Percentiles rank a stretch among this genome's conserved stretches.
phyloP scores from a whole-genome alignment of 805 yeast genomes.

The Zygotorulaspora chibaensis region DNA sequence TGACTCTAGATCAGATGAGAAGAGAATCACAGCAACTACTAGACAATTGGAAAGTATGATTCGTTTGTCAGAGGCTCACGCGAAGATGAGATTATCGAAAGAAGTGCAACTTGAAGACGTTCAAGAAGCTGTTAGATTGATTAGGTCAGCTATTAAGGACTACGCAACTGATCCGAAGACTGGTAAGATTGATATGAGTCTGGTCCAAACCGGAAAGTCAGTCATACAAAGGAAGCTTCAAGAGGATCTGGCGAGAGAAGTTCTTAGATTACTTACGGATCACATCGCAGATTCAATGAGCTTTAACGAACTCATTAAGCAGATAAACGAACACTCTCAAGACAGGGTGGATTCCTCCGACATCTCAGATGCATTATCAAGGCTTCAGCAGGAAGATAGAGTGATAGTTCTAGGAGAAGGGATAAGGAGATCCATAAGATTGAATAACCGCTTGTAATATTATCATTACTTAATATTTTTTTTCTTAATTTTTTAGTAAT shows the following conservation, averaged over 20 bases:
- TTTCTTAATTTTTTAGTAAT: background rate
- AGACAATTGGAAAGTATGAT: slow-evolving; percentile 96
- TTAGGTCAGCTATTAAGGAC: slow-evolving; percentile 90
- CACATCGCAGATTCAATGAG: slow-evolving; percentile 46
- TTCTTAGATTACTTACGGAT: slow-evolving; percentile 51
- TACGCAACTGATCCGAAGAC: slow-evolving; percentile 98
- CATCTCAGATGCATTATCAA: slow-evolving; percentile 59
- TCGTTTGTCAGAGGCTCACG: slow-evolving; percentile 92
- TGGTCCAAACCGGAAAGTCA: slow-evolving; percentile 94
- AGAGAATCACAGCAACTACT: slow-evolving; percentile 95
- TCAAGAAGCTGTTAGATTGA: slow-evolving; percentile 86
- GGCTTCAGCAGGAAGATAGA: slow-evolving; percentile 68
- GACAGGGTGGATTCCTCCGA: slow-evolving; percentile 67
- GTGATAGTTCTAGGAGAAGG: slow-evolving; percentile 69
- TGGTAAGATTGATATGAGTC: slow-evolving; percentile 95
- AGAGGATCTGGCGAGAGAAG: slow-evolving; percentile 64
- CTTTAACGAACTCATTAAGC: slow-evolving; percentile 54
- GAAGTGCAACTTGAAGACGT: slow-evolving; percentile 78
- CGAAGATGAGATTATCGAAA: slow-evolving; percentile 82
- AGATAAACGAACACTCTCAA: slow-evolving; percentile 56
- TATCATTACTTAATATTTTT: background rate
- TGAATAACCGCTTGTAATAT: slow-evolving; percentile 30
- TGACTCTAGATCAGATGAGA: slow-evolving; percentile 78
- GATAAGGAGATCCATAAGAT: slow-evolving; percentile 54
- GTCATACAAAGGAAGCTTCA: slow-evolving; percentile 75